Percentiles rank a stretch among this genome's conserved stretches.
Conservation (phyloP, 768 basidiomycete species). For the Lactarius quietus region DNA sequence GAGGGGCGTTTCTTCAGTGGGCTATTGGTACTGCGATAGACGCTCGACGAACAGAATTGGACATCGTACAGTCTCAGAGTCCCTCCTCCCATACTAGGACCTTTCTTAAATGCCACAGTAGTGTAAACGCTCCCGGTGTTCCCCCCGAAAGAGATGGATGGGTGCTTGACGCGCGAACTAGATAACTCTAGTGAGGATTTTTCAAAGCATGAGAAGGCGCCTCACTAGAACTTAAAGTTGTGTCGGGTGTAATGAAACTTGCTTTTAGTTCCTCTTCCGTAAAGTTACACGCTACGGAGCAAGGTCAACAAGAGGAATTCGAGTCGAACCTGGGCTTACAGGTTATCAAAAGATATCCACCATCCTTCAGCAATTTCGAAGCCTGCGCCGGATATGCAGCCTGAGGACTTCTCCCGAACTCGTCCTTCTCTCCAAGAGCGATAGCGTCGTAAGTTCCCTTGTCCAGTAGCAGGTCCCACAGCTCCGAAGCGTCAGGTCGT, state of each 20-base stretch:
- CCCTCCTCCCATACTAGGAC: background rate
- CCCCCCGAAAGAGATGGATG: slow-evolving; percentile 76
- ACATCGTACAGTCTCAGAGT: too few species aligned
- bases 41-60: too few species aligned
- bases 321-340: slow-evolving; percentile 45
- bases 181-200: slow-evolving; percentile 1
- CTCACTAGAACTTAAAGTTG: slow-evolving; percentile 66
- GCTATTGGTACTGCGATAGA: too few species aligned
- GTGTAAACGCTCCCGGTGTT: slow-evolving; percentile 65
- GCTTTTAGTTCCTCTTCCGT: slow-evolving; percentile 69
- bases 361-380: slow-evolving; percentile 53
- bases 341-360: slow-evolving; percentile 73
- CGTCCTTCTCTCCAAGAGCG: slow-evolving; percentile 61
- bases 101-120: slow-evolving; percentile 65
- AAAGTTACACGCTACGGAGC: slow-evolving; percentile 62
- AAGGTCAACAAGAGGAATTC: background rate
- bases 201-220: slow-evolving; percentile 13
- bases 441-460: slow-evolving; percentile 92
- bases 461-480: slow-evolving; percentile 76
- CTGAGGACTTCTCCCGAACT: slow-evolving; percentile 48
- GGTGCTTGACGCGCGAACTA: slow-evolving; percentile 72
- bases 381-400: slow-evolving; percentile 59
- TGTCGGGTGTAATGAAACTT: slow-evolving; percentile 46
- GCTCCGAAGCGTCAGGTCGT: slow-evolving; percentile 26
- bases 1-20: too few species aligned